Base-by-base conservation (phyloP, 805 yeast species). In the Myxozyma melibiosi region DNA sequence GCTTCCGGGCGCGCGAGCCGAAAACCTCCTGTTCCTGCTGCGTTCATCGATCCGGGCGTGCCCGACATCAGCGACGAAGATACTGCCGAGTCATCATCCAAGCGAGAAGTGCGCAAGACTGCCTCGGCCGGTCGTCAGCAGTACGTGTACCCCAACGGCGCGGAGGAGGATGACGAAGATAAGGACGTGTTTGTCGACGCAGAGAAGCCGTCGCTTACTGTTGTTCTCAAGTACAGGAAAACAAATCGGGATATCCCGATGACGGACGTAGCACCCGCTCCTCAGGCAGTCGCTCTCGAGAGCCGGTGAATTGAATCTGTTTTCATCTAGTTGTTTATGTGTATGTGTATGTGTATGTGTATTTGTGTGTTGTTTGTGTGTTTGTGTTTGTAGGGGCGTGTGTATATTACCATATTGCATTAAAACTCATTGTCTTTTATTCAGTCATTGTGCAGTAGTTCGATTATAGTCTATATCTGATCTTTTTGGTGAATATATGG, bases 1-100 rank as follows among this genome's bases (percentile, higher is more conserved):
- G 51, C 48, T 6, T 55, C 58, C 9, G 63, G 63, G 25, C 55
- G 55, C 33, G 61, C 53, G n/a, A 57, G 58, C 37, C 47, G 58
- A 18, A 44, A 45, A 27, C 65, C 63, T 14, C 37, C 51, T 9
- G 40, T 25, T 9, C 41, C 41, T 7, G 44, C 31, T 6, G 48
- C 35, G 31, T 54, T 27, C 37, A 20, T 38, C 24, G 52, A 44
- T 20, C 40, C 33, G 9, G 54, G 27, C 8, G 55, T 33, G 6
- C 47, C 43, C 11, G 27, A 31, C 16, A 43, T 25, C 6, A 37
- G 28, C 9, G 57, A 40, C n/a, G 43, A 39, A 35, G 51, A 25
- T 34, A 61, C 25, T 7, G n/a, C n/a, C 28, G 48, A 33, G 31
- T 2, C 20, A 9, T 16, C 34, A n/a, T 16, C 39, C 13, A 50